These are phyloP conservation scores for Chlamydomonas reinhardtii DNA, from an alignment of 163 green algal species.

Conservation along the genomic window DNA sequence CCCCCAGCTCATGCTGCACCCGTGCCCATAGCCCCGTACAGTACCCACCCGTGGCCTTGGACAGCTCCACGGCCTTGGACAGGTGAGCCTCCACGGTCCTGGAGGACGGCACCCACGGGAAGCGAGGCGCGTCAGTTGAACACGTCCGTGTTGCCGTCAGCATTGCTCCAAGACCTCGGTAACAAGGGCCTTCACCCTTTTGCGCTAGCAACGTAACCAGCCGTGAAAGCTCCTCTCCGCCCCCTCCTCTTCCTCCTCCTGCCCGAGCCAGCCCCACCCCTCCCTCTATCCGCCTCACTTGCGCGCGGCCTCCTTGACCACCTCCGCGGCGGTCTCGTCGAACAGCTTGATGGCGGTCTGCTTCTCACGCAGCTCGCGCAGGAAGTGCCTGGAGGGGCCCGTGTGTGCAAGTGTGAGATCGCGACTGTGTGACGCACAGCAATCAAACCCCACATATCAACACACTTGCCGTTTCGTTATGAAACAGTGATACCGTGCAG, in stretches of 20 bases:
- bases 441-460: no score
- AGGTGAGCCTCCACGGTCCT: constrained; percentile 72
- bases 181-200: no score
- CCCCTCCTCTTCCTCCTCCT: not conserved
- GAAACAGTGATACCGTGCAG: no score
- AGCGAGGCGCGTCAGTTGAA: no score
- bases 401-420: no score
- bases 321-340: constrained; percentile 68
- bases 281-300: constrained; percentile 10
- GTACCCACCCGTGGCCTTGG: constrained; percentile 54
- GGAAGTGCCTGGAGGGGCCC: constrained; percentile 53
- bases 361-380: constrained; percentile 68
- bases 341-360: constrained; percentile 68
- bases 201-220: no score
- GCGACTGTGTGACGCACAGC: no score
- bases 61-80: constrained; percentile 66
- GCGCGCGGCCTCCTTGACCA: constrained; percentile 58
- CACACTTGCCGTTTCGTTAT: no score
- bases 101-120: not conserved
- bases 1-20: no score
- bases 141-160: not conserved
- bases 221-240: no score
- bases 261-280: not conserved
- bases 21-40: no score
- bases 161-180: no score